phyloP scores from a whole-genome alignment of 1,284 basidiomycete genomes.

The Waitea zeae region DNA sequence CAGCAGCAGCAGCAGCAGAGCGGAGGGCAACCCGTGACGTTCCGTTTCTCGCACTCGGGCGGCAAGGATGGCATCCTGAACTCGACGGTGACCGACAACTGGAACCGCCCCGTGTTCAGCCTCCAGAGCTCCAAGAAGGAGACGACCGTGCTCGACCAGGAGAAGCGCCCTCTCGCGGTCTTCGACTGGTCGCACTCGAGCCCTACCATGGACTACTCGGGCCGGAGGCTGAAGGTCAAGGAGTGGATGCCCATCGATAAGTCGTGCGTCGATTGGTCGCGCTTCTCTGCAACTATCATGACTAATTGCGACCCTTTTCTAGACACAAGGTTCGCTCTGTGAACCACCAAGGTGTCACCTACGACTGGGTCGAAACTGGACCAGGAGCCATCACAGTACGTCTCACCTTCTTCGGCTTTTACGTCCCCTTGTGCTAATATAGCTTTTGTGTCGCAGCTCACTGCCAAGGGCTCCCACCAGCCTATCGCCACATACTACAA shows the following conservation, averaged over 20 bases:
- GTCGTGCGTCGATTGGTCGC: slow-evolving; percentile 1
- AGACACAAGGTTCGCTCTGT: too few relatives aligned
- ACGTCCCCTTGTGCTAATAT: too few relatives aligned
- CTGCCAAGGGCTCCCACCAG: too few relatives aligned
- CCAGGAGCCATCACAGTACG: too few relatives aligned
- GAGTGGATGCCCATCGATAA: slow-evolving; percentile 6
- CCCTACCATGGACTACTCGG: slow-evolving; percentile 5
- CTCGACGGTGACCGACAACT: slow-evolving; percentile 5
- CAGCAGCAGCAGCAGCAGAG: too few relatives aligned
- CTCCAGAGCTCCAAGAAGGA: slow-evolving; percentile 5
- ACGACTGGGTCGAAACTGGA: slow-evolving; percentile 2
- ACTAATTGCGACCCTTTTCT: too few relatives aligned
- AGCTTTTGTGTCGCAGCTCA: too few relatives aligned
- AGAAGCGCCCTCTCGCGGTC: slow-evolving; percentile 3
- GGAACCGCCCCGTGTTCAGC: slow-evolving; percentile 5
- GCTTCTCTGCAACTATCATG: too few relatives aligned
- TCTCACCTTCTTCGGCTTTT: too few relatives aligned
- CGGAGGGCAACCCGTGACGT: too few relatives aligned
- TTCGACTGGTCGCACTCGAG: slow-evolving; percentile 8
- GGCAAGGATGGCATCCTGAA: slow-evolving; percentile 5
- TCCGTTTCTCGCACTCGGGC: too few relatives aligned
- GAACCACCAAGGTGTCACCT: too few relatives aligned
- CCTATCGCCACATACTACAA: slow-evolving; percentile 4
- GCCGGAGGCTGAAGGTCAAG: slow-evolving; percentile 6
- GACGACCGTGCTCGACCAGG: slow-evolving; percentile 3